phyloP scores from a whole-genome alignment of 768 basidiomycete species.

The Mrakia hoshinonis region DNA sequence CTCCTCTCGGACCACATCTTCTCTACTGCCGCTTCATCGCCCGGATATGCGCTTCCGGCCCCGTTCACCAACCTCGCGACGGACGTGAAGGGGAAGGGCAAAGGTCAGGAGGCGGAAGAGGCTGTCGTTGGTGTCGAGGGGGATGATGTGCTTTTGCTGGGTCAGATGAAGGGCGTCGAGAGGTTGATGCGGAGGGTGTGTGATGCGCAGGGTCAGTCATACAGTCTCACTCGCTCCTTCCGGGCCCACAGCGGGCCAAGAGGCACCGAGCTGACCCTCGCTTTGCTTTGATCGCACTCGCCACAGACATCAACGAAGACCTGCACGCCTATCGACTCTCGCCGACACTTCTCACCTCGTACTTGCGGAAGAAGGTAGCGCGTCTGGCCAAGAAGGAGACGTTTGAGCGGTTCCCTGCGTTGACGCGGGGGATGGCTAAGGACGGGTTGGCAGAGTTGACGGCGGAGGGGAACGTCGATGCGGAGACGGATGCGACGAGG shows the following conservation, averaged over 20 bases:
- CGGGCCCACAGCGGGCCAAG: neutral
- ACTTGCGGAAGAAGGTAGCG: constrained; percentile 18
- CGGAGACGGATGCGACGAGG: neutral
- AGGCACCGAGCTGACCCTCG: neutral
- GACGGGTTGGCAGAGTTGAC: constrained; percentile 20
- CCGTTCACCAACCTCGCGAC: neutral
- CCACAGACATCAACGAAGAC: constrained; percentile 11
- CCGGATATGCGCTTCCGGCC: constrained; percentile 1
- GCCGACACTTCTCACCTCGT: neutral
- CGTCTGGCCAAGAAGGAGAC: constrained; percentile 8
- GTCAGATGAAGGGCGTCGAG: neutral
- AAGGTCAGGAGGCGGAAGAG: neutral
- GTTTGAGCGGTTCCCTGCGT: constrained; percentile 14
- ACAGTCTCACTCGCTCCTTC: neutral
- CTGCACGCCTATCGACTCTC: constrained; percentile 16
- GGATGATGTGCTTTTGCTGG: constrained; percentile 16
- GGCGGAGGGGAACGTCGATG: neutral
- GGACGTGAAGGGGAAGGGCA: constrained; percentile 2
- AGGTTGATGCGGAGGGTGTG: constrained; percentile 8
- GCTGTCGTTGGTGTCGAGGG: neutral
- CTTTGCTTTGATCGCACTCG: neutral
- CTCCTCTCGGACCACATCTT: constrained; percentile 27
- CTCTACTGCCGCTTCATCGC: constrained; percentile 14
- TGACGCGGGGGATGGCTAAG: constrained; percentile 13
- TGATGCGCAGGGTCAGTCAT: constrained; percentile 18